These are phyloP conservation scores for Trametes elegans DNA, from an alignment of 768 basidiomycete genomes.

Conservation along the genomic window DNA sequence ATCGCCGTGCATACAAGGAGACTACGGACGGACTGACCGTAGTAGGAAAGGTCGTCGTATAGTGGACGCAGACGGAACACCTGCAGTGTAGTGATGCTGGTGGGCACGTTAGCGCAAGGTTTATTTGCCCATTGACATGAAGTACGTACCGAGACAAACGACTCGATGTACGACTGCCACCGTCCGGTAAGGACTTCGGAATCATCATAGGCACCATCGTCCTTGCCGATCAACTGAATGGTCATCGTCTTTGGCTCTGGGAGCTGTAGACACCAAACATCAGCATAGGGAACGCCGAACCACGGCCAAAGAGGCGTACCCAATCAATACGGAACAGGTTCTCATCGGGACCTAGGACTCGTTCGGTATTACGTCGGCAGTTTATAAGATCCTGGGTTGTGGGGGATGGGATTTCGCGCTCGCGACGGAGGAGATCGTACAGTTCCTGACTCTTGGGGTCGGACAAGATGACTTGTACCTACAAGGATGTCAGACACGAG, in stretches of 20 bases:
- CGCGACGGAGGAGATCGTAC: slow-evolving; percentile 66
- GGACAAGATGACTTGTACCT: slow-evolving; percentile 67
- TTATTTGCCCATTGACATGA: too few species aligned
- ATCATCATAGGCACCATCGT: slow-evolving; percentile 73
- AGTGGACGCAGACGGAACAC: slow-evolving; percentile 42
- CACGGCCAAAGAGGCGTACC: slow-evolving; percentile 41
- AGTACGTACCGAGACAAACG: slow-evolving; percentile 55
- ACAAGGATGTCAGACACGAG: background rate
- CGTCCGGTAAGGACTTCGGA: slow-evolving; percentile 72
- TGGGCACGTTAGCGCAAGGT: background rate
- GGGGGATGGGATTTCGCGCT: slow-evolving; percentile 54
- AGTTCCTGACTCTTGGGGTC: slow-evolving; percentile 73
- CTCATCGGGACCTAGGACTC: slow-evolving; percentile 70
- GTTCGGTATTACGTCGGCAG: slow-evolving; percentile 64
- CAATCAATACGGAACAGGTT: slow-evolving; percentile 80
- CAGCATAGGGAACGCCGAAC: background rate
- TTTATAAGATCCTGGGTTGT: slow-evolving; percentile 74
- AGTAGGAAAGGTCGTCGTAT: slow-evolving; percentile 61
- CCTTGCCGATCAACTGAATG: slow-evolving; percentile 75
- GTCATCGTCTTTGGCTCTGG: slow-evolving; percentile 66
- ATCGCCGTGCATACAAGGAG: too few species aligned
- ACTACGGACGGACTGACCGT: slow-evolving; percentile 42
- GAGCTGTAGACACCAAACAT: slow-evolving; percentile 40
- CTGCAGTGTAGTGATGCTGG: slow-evolving; percentile 60
- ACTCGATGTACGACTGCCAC: slow-evolving; percentile 80